phyloP scores from a whole-genome alignment of 768 basidiomycete species.

The Rhizopogon vesiculosus region DNA sequence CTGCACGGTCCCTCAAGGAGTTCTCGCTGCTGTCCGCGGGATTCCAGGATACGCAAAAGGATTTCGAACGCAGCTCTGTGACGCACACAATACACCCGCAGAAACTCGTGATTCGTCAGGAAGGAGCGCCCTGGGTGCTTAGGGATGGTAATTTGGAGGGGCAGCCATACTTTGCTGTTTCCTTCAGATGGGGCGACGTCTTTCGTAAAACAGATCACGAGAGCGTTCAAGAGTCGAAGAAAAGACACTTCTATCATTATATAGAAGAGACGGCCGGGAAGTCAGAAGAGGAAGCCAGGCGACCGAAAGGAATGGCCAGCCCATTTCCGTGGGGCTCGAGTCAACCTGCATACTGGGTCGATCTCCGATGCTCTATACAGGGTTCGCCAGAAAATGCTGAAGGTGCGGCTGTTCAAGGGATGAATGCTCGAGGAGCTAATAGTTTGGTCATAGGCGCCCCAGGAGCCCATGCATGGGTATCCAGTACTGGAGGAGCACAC shows the following conservation, averaged over 20 bases:
- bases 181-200: conserved; percentile 7
- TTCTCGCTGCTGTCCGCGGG: conserved; percentile 3
- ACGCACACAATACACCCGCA: conserved; percentile 10
- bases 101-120: conserved; percentile 2
- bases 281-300: too few species aligned
- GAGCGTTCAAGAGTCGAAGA: neutral
- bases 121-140: neutral
- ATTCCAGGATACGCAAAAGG: too few species aligned
- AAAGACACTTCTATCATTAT: neutral
- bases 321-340: too few species aligned
- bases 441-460: too few species aligned
- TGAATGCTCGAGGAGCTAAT: too few species aligned
- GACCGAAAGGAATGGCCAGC: neutral
- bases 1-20: conserved; percentile 12
- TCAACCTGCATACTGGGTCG: conserved; percentile 10
- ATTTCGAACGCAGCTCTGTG: too few species aligned
- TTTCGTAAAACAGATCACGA: neutral
- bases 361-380: conserved; percentile 9
- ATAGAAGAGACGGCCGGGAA: neutral
- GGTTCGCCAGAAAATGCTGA: conserved; percentile 4
- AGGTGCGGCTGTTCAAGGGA: neutral
- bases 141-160: neutral
- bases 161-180: conserved; percentile 9
- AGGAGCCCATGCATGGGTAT: too few species aligned
- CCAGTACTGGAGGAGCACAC: too few species aligned